Percentiles rank a stretch among this genome's conserved stretches.
These are phyloP conservation scores for Vinca minor DNA, from an alignment of 257 asterid genomes.

Conservation along the genomic window DNA sequence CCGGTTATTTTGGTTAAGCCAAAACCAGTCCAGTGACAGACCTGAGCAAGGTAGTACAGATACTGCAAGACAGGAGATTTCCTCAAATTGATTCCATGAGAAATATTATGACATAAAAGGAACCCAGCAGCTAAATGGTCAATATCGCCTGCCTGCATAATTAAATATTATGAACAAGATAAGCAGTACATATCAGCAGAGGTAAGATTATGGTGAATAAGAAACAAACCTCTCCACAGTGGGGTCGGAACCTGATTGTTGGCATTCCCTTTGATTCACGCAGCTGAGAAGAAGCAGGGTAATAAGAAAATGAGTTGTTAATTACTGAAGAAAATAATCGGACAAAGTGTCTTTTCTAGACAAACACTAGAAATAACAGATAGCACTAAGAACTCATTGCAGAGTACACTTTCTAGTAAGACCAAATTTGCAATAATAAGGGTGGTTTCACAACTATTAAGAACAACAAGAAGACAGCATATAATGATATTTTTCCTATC, in stretches of 20 bases:
- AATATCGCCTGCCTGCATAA: constrained; percentile 87
- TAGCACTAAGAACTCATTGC: neutral
- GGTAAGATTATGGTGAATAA: constrained; percentile 19
- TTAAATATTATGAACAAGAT: neutral
- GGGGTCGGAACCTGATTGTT: constrained; percentile 87
- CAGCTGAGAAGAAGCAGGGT: constrained; percentile 43
- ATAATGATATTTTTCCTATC: neutral
- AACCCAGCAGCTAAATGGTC: constrained; percentile 98
- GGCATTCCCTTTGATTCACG: constrained; percentile 86
- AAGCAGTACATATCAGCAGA: neutral
- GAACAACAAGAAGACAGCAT: neutral
- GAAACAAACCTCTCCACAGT: constrained; percentile 90
- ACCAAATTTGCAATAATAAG: neutral
- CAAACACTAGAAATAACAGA: neutral
- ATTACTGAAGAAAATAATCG: neutral
- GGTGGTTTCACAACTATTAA: neutral
- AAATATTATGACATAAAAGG: constrained; percentile 76
- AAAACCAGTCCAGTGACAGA: constrained; percentile 24
- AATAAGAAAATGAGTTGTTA: neutral
- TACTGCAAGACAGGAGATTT: constrained; percentile 87
- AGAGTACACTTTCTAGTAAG: neutral
- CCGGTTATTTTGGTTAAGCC: constrained; percentile 6
- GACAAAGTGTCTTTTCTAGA: neutral
- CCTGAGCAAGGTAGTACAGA: constrained; percentile 96
- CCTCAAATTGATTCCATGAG: constrained; percentile 88